Evolutionary conservation across 1,139 yeast genomes (phyloP), one percentile per base, ranked within the genome.

Genomic region (Meyerozyma carpophila): DNA sequence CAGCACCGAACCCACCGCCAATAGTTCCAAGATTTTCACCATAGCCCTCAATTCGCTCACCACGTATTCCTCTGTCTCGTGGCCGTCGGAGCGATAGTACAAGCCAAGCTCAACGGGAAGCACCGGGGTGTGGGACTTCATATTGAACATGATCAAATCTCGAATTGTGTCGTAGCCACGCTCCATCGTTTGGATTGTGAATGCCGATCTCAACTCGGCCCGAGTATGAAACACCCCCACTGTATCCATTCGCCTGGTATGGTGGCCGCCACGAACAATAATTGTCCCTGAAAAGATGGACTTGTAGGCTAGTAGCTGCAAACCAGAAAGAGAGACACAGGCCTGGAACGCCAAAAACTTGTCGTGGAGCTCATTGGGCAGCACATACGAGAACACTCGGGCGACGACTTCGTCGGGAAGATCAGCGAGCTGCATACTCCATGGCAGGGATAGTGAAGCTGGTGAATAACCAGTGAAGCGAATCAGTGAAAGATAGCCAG

Each of bases 1-100:
- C 26, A 47, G 50, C 11, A 46, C 46, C 43, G 51, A 48, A 40
- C 57, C 62, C 39, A 57, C 48, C 9, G 56, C 48, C 9, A 61
- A 46, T 16, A 57, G 37, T 41, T 59, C 63, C 13, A 59, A 39
- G 1, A 53, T 41, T 43, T 51, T 54, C n/a, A 48, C 37, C 37
- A 34, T 34, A 2, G 26, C 26, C 37, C 18, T 8, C 13, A 21
- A 11, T 13, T 34, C 37, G 9, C 16, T 10, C 26, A 3, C 26
- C n/a, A 21, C 36, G 25, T 53, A 52, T 28, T 46, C 41, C 18
- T 48, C 49, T 8, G 44, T 31, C 26, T 50, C 50, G 21, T 31
- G 31, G 10, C 28, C 14, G 13, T 28, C 37, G 13, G 24, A 14
- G 11, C 40, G 39, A 38, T 55, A 51, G 13, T 46, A 34, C 14